phyloP scores from a whole-genome alignment of 2,329 filamentous ascomycete genomes.

The Pestalotiopsis sp. region DNA sequence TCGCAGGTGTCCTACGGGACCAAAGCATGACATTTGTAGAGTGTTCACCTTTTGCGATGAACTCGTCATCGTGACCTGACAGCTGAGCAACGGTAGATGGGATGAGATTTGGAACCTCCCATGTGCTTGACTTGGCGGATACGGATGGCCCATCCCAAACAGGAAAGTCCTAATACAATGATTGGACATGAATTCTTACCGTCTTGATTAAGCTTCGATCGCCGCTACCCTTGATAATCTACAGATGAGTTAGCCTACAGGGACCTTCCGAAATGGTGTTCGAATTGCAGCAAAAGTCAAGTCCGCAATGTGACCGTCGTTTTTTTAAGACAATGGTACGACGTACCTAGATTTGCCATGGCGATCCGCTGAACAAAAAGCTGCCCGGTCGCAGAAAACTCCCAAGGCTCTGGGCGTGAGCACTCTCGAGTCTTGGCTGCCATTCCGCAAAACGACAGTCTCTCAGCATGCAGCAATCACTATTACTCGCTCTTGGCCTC shows the following conservation, averaged over 20 bases:
- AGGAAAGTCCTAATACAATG: neutral
- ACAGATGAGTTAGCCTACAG: neutral
- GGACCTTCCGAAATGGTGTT: conserved; percentile 2
- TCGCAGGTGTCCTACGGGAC: neutral
- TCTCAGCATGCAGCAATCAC: neutral
- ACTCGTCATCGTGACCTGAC: neutral
- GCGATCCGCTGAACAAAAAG: neutral
- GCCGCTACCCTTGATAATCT: neutral
- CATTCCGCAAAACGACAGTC: neutral
- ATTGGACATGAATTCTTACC: neutral
- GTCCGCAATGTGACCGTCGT: neutral
- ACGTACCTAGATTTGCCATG: neutral
- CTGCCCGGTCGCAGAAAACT: neutral
- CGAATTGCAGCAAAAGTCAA: neutral
- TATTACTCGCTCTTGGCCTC: conserved; percentile 1
- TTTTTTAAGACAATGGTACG: neutral
- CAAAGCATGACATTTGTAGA: neutral
- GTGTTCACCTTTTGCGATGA: neutral
- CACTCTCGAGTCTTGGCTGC: conserved; percentile 1
- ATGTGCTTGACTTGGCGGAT: neutral
- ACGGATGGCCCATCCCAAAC: neutral
- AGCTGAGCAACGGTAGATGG: neutral
- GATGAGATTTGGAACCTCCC: neutral
- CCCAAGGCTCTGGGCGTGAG: neutral
- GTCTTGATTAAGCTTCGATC: neutral